Evolutionary conservation across 2,329 filamentous ascomycete genomes (phyloP), one percentile per base, ranked within the genome.

Genomic region (Fusarium setosum): DNA sequence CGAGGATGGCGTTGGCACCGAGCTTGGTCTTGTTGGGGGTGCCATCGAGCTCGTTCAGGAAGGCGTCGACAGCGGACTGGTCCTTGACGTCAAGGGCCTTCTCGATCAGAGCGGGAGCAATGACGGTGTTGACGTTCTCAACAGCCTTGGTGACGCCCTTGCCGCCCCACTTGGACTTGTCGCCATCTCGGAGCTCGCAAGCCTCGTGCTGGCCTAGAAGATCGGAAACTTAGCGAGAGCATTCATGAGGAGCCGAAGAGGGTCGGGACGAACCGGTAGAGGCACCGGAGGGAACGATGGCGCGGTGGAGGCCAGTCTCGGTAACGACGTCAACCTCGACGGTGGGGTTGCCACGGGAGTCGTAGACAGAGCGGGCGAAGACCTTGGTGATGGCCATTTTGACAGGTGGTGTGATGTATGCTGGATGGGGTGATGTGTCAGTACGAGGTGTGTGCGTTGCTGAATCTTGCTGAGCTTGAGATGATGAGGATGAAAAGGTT

Each of bases 251-350:
- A 61, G 41, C 65, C 53, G 63, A 55, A 56, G 61, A 62, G 56
- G 63, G 50, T 76, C 72, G 73, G 69, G 60, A 79, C 90, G 78
- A 81, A 94, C 92, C 94, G 76, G 94, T 97, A 75, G 95, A 97
- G 76, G 95, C 95, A 81, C 95, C 95, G 71, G 94, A 97, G 76
- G 95, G 95, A 68, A 98, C 95, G 80, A 97, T 97, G 80, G 95
- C 94, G 79, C 95, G 94, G 90, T 97, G 94, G 68, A 98, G 90
- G 78, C 95, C 95, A 75, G 92, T 96, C 86, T 97, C 93, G 74
- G 94, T 97, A 84, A 97, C 92, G 75, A 97, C 89, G 81, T 97
- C 95, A 76, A 98, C 95, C 88, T 98, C 95, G 78, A 97, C 95
- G 79, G 96, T 99, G 77, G 96, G 96, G 90, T 99, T 99, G 80